Percentiles rank a stretch among this genome's conserved stretches.
Evolutionary conservation across 1,284 basidiomycete species (phyloP).

Genomic region (Malassezia arunalokei): DNA sequence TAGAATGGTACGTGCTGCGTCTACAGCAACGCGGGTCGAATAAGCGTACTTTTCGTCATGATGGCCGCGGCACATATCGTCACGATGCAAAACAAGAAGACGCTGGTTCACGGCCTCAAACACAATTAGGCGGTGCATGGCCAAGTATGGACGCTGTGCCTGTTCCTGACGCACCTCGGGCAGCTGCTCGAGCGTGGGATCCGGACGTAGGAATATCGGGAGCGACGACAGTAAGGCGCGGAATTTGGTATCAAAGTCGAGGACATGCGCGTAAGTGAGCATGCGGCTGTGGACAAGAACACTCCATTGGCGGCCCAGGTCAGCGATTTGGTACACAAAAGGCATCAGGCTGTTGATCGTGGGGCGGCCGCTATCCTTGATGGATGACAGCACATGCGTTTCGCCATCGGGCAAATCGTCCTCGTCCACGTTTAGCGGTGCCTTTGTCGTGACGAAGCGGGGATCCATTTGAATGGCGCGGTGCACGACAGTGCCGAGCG

Average conservation of each 20-base stretch:
- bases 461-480: slow-evolving; percentile 16
- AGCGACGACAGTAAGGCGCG: slow-evolving; percentile 21
- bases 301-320: slow-evolving; percentile 20
- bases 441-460: slow-evolving; percentile 19
- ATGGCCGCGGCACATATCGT: slow-evolving; percentile 30
- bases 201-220: slow-evolving; percentile 26
- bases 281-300: slow-evolving; percentile 18
- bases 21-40: slow-evolving; percentile 20
- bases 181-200: slow-evolving; percentile 29
- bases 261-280: slow-evolving; percentile 23
- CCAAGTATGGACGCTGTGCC: slow-evolving; percentile 28
- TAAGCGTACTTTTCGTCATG: slow-evolving; percentile 29
- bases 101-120: slow-evolving; percentile 31
- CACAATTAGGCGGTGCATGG: slow-evolving; percentile 26
- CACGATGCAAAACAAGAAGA: slow-evolving; percentile 30
- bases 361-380: slow-evolving; percentile 13
- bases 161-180: slow-evolving; percentile 26
- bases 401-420: slow-evolving; percentile 18
- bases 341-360: slow-evolving; percentile 27
- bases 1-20: slow-evolving; percentile 16
- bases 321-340: slow-evolving; percentile 24
- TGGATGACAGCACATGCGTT: slow-evolving; percentile 6
- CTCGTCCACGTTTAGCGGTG: slow-evolving; percentile 33
- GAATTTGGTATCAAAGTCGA: slow-evolving; percentile 26
- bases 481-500: slow-evolving; percentile 17